Conservation (phyloP, 768 basidiomycete genomes). For the Dictyophora rubrovolvata region DNA sequence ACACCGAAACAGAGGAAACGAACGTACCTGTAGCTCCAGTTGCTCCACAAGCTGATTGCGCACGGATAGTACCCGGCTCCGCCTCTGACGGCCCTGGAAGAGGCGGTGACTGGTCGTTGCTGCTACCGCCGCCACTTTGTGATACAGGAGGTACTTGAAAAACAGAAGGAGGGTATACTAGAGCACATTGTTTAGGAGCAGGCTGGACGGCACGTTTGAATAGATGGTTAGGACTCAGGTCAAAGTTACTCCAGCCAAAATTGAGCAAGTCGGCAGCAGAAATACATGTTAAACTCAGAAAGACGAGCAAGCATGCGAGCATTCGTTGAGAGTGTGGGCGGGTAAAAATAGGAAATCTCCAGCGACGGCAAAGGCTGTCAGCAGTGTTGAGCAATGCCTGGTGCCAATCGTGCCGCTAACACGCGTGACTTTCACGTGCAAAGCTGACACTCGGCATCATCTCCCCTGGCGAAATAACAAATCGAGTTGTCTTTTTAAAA, state of each 20-base stretch:
- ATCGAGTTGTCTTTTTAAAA: background rate
- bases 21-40: conserved; percentile 8
- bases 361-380: background rate
- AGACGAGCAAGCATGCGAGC: background rate
- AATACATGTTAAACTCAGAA: background rate
- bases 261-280: background rate
- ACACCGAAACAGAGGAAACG: background rate
- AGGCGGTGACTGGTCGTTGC: conserved; percentile 3
- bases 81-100: conserved; percentile 6
- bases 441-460: background rate
- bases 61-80: conserved; percentile 3
- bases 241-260: background rate
- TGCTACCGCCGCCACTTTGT: background rate
- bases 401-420: background rate
- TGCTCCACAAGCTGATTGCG: conserved; percentile 7
- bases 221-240: background rate
- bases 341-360: background rate
- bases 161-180: background rate
- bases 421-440: background rate
- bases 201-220: background rate
- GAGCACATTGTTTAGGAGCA: conserved; percentile 1
- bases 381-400: no score
- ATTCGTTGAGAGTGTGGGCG: background rate
- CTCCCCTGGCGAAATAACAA: no score
- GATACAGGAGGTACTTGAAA: background rate